Evolutionary conservation across 73 alveolate genomes (phyloP).

Genomic region (Diophrys sp.): DNA sequence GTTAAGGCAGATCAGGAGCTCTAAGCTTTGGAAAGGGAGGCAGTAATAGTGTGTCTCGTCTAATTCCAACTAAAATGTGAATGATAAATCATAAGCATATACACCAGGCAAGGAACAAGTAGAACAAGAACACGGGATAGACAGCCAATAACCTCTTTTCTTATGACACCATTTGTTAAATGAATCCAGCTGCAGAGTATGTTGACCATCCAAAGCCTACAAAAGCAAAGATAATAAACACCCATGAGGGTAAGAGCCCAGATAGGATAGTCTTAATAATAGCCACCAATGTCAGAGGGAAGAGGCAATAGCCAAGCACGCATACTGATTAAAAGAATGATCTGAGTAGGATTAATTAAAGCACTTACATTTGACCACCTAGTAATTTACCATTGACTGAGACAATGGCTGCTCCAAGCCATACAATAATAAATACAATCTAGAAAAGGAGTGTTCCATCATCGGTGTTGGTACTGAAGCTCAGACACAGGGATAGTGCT

Average conservation of each 20-base stretch:
- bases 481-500: slow-evolving; percentile 9
- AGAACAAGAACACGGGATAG: slow-evolving; percentile 94
- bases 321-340: slow-evolving; percentile 91
- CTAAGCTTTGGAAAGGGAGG: no score
- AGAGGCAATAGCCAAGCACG: slow-evolving; percentile 95
- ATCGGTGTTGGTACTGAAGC: slow-evolving; percentile 52
- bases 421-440: slow-evolving; percentile 86
- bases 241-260: slow-evolving; percentile 24
- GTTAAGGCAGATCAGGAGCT: no score
- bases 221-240: slow-evolving; percentile 55
- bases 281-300: slow-evolving; percentile 96
- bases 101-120: slow-evolving; percentile 95
- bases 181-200: slow-evolving; percentile 85
- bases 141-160: slow-evolving; percentile 87
- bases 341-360: no score
- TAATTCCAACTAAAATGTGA: no score
- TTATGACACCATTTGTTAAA: slow-evolving; percentile 80
- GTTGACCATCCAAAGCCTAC: slow-evolving; percentile 78
- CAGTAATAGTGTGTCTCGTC: no score
- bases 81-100: no score
- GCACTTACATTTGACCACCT: slow-evolving; percentile 90
- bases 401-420: slow-evolving; percentile 95
- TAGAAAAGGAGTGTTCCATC: slow-evolving; percentile 81
- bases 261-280: slow-evolving; percentile 52
- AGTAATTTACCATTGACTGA: slow-evolving; percentile 91